A percentile compares a stretch with the other conserved stretches of the same genome.
phyloP scores from a whole-genome alignment of 345 rosid genomes.

The Cardiospermum halicacabum region DNA sequence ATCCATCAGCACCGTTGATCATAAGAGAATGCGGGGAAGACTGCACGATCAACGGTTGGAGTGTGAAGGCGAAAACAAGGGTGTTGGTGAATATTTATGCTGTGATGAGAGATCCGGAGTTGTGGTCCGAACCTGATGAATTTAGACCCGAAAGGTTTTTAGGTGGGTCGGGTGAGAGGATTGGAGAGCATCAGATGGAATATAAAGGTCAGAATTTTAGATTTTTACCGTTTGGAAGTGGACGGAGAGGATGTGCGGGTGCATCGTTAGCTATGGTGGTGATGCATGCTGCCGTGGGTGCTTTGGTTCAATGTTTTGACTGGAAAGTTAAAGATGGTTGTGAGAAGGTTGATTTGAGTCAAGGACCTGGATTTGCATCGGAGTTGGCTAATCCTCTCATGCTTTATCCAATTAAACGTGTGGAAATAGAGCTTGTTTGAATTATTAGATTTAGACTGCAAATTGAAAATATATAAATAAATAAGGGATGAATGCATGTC shows the following conservation, averaged over 20 bases:
- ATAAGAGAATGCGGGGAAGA: conserved; percentile 44
- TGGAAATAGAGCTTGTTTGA: conserved; percentile 5
- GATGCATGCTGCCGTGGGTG: conserved; percentile 36
- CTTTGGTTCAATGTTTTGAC: conserved; percentile 38
- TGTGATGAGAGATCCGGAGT: conserved; percentile 41
- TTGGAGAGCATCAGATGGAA: conserved; percentile 53
- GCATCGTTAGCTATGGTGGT: conserved; percentile 52
- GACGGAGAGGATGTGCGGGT: conserved; percentile 53
- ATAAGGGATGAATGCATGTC: too few species aligned
- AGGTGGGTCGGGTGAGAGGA: conserved; percentile 23
- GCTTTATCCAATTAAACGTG: conserved; percentile 22
- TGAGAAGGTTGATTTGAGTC: conserved; percentile 27
- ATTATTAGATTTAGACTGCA: not conserved
- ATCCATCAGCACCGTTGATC: conserved; percentile 50
- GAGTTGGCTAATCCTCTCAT: conserved; percentile 36
- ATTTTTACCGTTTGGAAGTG: conserved; percentile 57
- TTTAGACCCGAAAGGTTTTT: conserved; percentile 35
- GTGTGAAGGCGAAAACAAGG: conserved; percentile 34
- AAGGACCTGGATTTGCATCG: conserved; percentile 31
- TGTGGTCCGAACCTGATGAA: conserved; percentile 35
- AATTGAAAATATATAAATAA: too few species aligned
- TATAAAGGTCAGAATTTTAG: conserved; percentile 54
- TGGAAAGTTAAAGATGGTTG: conserved; percentile 30
- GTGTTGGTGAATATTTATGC: conserved; percentile 39
- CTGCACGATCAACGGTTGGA: conserved; percentile 32